These are phyloP conservation scores for Wickerhamiella dianesei DNA, from an alignment of 805 yeast genomes.

Conservation along the genomic window DNA sequence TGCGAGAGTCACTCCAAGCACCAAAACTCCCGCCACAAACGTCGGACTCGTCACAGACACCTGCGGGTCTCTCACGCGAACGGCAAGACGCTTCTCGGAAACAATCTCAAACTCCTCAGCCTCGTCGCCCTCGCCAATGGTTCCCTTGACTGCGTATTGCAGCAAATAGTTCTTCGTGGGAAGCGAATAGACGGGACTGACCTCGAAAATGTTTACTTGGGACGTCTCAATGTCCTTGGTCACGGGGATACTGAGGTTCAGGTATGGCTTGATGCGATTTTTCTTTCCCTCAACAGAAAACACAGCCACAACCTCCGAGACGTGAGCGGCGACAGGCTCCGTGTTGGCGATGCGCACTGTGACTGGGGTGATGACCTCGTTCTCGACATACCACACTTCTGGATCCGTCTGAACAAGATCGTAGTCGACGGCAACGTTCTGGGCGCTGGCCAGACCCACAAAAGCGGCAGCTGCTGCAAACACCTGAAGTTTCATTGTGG, in stretches of 20 bases:
- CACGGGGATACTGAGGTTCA: constrained; percentile 52
- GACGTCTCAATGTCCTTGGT: constrained; percentile 43
- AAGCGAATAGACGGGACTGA: constrained; percentile 10
- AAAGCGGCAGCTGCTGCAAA: constrained; percentile 3
- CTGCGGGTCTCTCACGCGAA: constrained; percentile 47
- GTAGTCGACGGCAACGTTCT: constrained; percentile 4
- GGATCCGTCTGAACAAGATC: constrained; percentile 2
- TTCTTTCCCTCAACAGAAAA: constrained; percentile 8
- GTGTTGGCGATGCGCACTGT: constrained; percentile 18
- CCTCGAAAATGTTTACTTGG: constrained; percentile 31
- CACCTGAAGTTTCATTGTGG: constrained; percentile 2
- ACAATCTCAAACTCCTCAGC: constrained; percentile 16
- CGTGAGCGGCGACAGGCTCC: constrained; percentile 16
- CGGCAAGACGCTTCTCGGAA: constrained; percentile 16
- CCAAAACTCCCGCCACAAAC: constrained; percentile 46
- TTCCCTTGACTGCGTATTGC: constrained; percentile 36
- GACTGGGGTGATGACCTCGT: constrained; percentile 20
- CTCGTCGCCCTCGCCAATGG: constrained; percentile 12
- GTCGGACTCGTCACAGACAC: constrained; percentile 63
- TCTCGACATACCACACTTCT: constrained; percentile 11
- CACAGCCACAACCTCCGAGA: constrained; percentile 17
- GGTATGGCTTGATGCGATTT: constrained; percentile 30
- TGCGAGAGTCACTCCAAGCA: constrained; percentile 38
- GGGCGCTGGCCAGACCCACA: constrained; percentile 5
- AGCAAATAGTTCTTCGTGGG: constrained; percentile 36